Conservation (phyloP, 2,329 filamentous ascomycete genomes). For the Fusarium nodosum region DNA sequence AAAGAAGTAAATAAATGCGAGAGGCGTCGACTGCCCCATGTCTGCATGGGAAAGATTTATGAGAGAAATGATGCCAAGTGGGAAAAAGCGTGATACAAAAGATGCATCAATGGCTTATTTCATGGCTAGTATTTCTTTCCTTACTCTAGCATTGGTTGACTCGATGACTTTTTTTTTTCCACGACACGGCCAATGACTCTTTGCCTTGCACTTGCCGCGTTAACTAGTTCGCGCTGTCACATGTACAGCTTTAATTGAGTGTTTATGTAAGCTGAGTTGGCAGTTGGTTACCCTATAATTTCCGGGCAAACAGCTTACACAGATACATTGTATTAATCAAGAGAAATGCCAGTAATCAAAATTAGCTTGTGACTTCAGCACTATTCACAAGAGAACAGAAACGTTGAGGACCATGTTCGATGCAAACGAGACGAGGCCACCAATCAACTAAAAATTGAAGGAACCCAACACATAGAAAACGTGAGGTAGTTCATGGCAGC, state of each 20-base stretch:
- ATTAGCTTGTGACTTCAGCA: slow-evolving; percentile 14
- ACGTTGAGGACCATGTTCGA: too few relatives aligned
- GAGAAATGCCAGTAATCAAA: not conserved
- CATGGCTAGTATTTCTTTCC: slow-evolving; percentile 17
- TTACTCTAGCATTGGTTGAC: not conserved
- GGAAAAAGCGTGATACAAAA: slow-evolving; percentile 9
- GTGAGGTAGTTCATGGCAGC: not conserved
- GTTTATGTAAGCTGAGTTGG: not conserved
- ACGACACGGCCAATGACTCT: slow-evolving; percentile 39
- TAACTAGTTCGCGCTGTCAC: slow-evolving; percentile 39
- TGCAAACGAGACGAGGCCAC: not conserved
- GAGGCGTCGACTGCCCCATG: slow-evolving; percentile 48
- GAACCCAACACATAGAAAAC: not conserved
- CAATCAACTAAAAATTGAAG: not conserved
- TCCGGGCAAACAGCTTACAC: too few relatives aligned
- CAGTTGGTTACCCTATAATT: slow-evolving; percentile 19
- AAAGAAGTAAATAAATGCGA: slow-evolving; percentile 29
- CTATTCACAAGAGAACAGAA: not conserved
- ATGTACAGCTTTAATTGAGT: slow-evolving; percentile 20
- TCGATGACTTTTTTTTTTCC: slow-evolving; percentile 36
- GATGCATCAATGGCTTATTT: slow-evolving; percentile 9
- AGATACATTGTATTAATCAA: not conserved
- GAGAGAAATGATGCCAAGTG: not conserved
- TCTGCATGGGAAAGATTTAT: slow-evolving; percentile 48
- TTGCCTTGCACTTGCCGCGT: slow-evolving; percentile 20